phyloP scores from a whole-genome alignment of 2,329 filamentous ascomycete species.

The Aspergillus fumigatiaffinis region DNA sequence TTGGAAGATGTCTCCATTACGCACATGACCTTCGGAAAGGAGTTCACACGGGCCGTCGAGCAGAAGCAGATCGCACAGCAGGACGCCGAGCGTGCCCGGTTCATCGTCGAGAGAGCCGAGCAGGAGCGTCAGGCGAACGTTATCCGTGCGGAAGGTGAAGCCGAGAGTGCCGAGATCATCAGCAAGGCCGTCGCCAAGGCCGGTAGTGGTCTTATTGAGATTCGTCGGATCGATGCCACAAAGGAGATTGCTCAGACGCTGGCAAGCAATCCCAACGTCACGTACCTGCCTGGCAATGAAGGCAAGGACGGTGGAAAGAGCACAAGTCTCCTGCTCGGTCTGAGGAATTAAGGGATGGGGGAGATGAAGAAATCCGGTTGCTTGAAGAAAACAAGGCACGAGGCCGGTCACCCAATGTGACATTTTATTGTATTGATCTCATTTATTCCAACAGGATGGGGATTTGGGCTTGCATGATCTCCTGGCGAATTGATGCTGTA shows the following conservation, averaged over 20 bases:
- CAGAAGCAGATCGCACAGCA: constrained; percentile 99
- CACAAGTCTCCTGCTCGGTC: constrained; percentile 63
- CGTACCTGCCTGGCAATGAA: constrained; percentile 77
- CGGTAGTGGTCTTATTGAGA: constrained; percentile 90
- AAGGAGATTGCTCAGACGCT: constrained; percentile 92
- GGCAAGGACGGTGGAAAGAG: constrained; percentile 57
- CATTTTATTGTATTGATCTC: constrained; percentile 25
- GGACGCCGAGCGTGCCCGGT: constrained; percentile 92
- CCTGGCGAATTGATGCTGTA: constrained; percentile 25
- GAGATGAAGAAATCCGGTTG: neutral
- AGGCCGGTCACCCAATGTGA: constrained; percentile 1
- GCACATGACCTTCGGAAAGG: constrained; percentile 99
- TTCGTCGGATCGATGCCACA: constrained; percentile 94
- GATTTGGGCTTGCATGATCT: constrained; percentile 26
- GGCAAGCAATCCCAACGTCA: constrained; percentile 87
- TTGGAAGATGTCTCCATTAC: constrained; percentile 99
- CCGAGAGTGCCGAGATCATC: constrained; percentile 93
- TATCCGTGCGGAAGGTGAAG: constrained; percentile 96
- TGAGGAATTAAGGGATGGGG: constrained; percentile 49
- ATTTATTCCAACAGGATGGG: constrained; percentile 13
- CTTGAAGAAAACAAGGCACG: constrained; percentile 1
- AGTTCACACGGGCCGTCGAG: constrained; percentile 98
- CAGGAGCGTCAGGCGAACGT: constrained; percentile 98
- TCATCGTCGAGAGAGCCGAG: constrained; percentile 98
- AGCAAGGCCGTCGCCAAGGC: constrained; percentile 88